Evolutionary conservation across 2,329 filamentous ascomycete genomes (phyloP), one percentile per base, ranked within the genome.

Genomic region (Xylariaceae sp.): DNA sequence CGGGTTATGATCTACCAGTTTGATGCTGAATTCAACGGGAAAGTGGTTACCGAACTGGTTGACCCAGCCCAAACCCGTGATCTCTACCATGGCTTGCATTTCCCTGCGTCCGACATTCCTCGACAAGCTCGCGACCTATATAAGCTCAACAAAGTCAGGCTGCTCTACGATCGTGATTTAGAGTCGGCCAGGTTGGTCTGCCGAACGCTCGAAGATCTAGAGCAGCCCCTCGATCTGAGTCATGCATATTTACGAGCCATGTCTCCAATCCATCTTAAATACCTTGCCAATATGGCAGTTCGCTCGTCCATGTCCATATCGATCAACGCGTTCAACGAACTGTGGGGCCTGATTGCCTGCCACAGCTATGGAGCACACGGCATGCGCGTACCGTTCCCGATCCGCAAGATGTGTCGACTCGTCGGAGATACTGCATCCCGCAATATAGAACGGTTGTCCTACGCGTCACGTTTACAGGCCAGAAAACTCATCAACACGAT

Each of bases 301-400:
- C 84, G 90, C n/a, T 90, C 90, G 0, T 96, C 90, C 58, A 96
- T 96, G 90, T 96, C 90, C 0, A 91, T 96, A 55, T 95, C 90
- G 1, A 89, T 96, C 64, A 94, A 90, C 58, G 89, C 89, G 0
- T 94, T 95, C 61, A 79, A 82, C 60, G 88, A 95, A 61, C 73
- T 96, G 0, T 96, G 91, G 92, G 92, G 91, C 0, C 73, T 96
- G 28, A 90, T 96, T 39, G 85, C 90, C 1, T 96, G 90, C 55
- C 91, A 96, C 65, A 83, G 87, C 0, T 96, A 96, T 61, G 90
- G 88, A 0, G 53, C 69, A 2, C 80, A 79, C 42, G 90, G 90
- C 4, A 95, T 94, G 89, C 81, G 91, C n/a, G 90, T 96, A 0
- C 89, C 89, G 0, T 96, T 96, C 63, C 90, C 91, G 0, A 91